phyloP scores from a whole-genome alignment of 108 stramenopile genomes.

The Cyclotella kingstonii region DNA sequence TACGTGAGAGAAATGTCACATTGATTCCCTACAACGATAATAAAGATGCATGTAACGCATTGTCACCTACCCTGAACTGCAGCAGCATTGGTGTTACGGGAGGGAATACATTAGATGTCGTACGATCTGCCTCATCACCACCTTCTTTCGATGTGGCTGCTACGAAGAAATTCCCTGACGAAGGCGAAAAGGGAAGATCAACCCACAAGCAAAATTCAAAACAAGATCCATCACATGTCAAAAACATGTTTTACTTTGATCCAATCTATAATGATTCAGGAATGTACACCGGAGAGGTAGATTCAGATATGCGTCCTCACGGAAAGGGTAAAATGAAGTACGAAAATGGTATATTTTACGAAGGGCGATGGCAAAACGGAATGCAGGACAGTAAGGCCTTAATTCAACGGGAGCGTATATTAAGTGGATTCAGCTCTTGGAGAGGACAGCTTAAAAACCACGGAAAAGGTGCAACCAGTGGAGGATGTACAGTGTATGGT shows the following conservation, averaged over 20 bases:
- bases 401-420: not conserved
- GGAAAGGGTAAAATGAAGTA: slow-evolving; percentile 61
- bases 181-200: too few relatives aligned
- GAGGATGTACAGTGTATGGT: slow-evolving; percentile 1
- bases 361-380: slow-evolving; percentile 35
- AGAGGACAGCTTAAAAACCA: not conserved
- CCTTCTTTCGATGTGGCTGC: too few relatives aligned
- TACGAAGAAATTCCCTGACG: too few relatives aligned
- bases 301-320: slow-evolving; percentile 37
- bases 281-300: slow-evolving; percentile 50
- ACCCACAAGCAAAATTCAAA: not conserved
- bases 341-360: slow-evolving; percentile 51
- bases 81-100: too few relatives aligned
- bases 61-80: too few relatives aligned
- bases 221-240: slow-evolving; percentile 4
- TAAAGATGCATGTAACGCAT: too few relatives aligned
- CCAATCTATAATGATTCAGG: slow-evolving; percentile 56
- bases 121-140: too few relatives aligned
- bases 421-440: slow-evolving; percentile 3
- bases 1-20: too few relatives aligned
- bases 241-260: slow-evolving; percentile 25
- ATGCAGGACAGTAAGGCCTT: not conserved
- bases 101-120: too few relatives aligned
- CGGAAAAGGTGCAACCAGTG: not conserved
- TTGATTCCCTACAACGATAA: too few relatives aligned